A percentile compares a stretch with the other conserved stretches of the same genome.
Conservation (phyloP, 768 basidiomycete species). For the Cubamyces sp. region DNA sequence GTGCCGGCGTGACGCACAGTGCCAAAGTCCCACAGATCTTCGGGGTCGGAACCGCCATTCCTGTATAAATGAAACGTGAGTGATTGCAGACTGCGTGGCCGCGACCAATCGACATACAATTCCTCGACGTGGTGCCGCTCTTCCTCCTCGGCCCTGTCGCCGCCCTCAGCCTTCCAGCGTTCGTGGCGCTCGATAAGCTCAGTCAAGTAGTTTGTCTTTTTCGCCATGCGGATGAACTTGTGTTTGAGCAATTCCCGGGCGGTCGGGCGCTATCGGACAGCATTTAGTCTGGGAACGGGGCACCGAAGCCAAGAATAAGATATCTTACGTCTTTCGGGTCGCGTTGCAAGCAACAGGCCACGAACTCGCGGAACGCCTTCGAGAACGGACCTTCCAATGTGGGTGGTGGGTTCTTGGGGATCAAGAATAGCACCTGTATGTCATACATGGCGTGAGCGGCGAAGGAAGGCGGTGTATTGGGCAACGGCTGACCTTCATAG, state of each 20-base stretch:
- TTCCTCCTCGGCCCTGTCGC: conserved; percentile 73
- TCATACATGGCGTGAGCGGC: not conserved
- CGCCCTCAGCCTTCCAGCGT: conserved; percentile 90
- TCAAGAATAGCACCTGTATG: conserved; percentile 89
- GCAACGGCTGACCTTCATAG: conserved; percentile 85
- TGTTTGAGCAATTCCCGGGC: conserved; percentile 96
- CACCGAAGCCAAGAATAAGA: not conserved
- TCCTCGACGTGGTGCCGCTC: conserved; percentile 65
- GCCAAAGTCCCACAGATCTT: conserved; percentile 97
- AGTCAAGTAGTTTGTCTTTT: conserved; percentile 92
- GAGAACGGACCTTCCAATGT: conserved; percentile 89
- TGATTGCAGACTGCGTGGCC: conserved; percentile 2
- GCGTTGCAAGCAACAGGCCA: conserved; percentile 88
- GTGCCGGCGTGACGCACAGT: conserved; percentile 85
- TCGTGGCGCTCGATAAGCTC: conserved; percentile 96
- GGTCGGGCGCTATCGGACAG: conserved; percentile 71
- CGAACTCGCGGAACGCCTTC: conserved; percentile 92
- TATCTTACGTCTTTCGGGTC: conserved; percentile 83
- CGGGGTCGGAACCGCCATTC: conserved; percentile 59
- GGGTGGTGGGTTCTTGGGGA: conserved; percentile 97
- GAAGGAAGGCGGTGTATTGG: not conserved
- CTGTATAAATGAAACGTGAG: conserved; percentile 39
- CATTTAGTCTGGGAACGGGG: conserved; percentile 1
- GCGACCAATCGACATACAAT: conserved; percentile 49
- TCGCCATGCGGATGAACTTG: conserved; percentile 93